Conservation (phyloP, 108 stramenopile species). For the Discostella pseudostelligera region DNA sequence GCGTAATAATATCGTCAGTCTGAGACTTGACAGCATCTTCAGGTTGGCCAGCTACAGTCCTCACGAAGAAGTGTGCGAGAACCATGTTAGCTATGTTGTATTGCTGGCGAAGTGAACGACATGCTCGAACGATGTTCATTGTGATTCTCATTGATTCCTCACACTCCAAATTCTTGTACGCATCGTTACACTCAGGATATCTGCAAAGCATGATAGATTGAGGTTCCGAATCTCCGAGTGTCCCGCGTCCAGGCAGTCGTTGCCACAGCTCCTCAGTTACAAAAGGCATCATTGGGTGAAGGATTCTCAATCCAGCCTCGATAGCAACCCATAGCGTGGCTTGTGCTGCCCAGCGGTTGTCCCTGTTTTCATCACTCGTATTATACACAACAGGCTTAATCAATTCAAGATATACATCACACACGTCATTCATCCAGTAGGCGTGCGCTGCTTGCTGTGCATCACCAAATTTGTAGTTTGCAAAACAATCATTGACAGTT, state of each 20-base stretch:
- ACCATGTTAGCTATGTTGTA: conserved; percentile 87
- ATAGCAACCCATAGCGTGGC: conserved; percentile 90
- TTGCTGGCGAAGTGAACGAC: conserved; percentile 75
- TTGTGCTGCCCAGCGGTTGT: conserved; percentile 89
- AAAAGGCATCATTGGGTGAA: conserved; percentile 99
- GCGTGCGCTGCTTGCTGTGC: conserved; percentile 82
- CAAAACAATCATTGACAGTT: conserved; percentile 73
- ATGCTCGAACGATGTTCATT: conserved; percentile 82
- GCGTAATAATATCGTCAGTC: conserved; percentile 78
- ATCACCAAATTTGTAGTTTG: conserved; percentile 87
- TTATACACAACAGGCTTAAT: conserved; percentile 96
- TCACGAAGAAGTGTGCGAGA: conserved; percentile 84
- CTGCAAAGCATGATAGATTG: conserved; percentile 94
- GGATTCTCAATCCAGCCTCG: conserved; percentile 89
- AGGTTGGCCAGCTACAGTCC: conserved; percentile 52
- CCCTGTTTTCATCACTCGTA: conserved; percentile 64
- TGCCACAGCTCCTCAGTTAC: conserved; percentile 99
- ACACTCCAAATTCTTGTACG: conserved; percentile 53
- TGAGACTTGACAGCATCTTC: conserved; percentile 48
- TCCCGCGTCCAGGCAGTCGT: conserved; percentile 96
- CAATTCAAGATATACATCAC: conserved; percentile 96
- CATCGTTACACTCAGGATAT: conserved; percentile 76
- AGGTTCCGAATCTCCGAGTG: conserved; percentile 77
- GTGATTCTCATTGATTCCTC: conserved; percentile 79
- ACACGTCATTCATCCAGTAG: conserved; percentile 96